These are phyloP conservation scores for Psilocybe cyanescens DNA, from an alignment of 768 basidiomycete genomes.

Conservation along the genomic window DNA sequence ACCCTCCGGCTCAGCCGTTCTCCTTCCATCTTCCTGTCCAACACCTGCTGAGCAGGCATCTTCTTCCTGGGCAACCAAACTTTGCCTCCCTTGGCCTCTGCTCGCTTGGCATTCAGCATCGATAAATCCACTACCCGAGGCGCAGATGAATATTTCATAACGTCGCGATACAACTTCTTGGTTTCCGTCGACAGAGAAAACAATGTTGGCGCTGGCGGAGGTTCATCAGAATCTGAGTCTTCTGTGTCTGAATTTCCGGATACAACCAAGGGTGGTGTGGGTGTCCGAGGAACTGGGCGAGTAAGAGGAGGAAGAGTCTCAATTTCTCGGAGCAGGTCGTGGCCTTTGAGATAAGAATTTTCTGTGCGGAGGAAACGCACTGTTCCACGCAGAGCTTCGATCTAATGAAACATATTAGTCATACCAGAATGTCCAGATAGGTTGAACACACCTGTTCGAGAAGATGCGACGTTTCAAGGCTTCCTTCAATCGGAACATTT, in stretches of 20 bases:
- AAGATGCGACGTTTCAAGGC: slow-evolving; percentile 84
- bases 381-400: slow-evolving; percentile 89
- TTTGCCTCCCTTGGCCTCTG: slow-evolving; percentile 51
- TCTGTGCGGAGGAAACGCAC: slow-evolving; percentile 93
- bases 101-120: slow-evolving; percentile 52
- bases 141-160: slow-evolving; percentile 82
- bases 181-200: slow-evolving; percentile 80
- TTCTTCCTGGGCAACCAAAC: slow-evolving; percentile 84
- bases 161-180: slow-evolving; percentile 86
- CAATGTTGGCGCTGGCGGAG: slow-evolving; percentile 51
- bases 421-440: neutral
- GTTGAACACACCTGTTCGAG: slow-evolving; percentile 72
- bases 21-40: slow-evolving; percentile 76
- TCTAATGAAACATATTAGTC: slow-evolving; percentile 42
- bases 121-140: slow-evolving; percentile 89
- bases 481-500: slow-evolving; percentile 72
- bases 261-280: slow-evolving; percentile 71
- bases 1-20: slow-evolving; percentile 73
- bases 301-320: slow-evolving; percentile 72
- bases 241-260: slow-evolving; percentile 73
- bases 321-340: slow-evolving; percentile 86
- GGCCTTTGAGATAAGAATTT: slow-evolving; percentile 92
- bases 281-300: slow-evolving; percentile 45
- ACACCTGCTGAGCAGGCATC: slow-evolving; percentile 81
- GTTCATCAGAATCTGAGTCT: slow-evolving; percentile 51